Percentiles rank a stretch among this genome's conserved stretches.
These are phyloP conservation scores for Dothistroma pini DNA, from an alignment of 2,329 filamentous ascomycete species.

Conservation along the genomic window DNA sequence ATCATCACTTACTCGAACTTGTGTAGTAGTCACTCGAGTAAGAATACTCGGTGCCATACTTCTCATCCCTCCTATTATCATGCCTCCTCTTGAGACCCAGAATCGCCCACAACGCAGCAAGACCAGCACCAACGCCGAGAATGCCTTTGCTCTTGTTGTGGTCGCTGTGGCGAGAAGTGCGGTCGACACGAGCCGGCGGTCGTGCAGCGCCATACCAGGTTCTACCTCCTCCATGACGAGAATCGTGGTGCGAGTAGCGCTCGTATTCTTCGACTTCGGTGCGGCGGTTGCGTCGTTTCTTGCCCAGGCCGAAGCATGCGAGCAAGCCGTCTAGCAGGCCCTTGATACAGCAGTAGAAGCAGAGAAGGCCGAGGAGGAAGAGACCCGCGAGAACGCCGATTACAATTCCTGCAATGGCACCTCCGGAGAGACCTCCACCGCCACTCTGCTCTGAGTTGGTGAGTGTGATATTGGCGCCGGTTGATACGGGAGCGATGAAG, in stretches of 20 bases:
- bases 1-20: constrained; percentile 44
- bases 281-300: constrained; percentile 42
- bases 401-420: constrained; percentile 77
- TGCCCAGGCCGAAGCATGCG: constrained; percentile 58
- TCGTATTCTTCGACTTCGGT: constrained; percentile 60
- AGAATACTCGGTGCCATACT: constrained; percentile 41
- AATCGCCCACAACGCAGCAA: constrained; percentile 44
- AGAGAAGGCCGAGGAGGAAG: constrained; percentile 63
- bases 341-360: constrained; percentile 66
- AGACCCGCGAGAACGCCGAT: constrained; percentile 68
- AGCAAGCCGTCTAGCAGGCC: constrained; percentile 54
- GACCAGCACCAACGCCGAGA: constrained; percentile 40
- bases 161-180: constrained; percentile 34
- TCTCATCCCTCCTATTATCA: constrained; percentile 37
- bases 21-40: constrained; percentile 47
- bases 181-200: constrained; percentile 32
- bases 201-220: constrained; percentile 45
- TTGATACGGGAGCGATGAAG: constrained; percentile 52
- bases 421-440: constrained; percentile 56
- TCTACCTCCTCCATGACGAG: constrained; percentile 44
- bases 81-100: constrained; percentile 45
- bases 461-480: constrained; percentile 46
- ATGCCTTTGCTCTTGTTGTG: constrained; percentile 31
- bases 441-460: constrained; percentile 31
- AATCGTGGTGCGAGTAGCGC: constrained; percentile 58